phyloP scores from a whole-genome alignment of 352 stramenopile species.

The Heterotrichella gracilis region DNA sequence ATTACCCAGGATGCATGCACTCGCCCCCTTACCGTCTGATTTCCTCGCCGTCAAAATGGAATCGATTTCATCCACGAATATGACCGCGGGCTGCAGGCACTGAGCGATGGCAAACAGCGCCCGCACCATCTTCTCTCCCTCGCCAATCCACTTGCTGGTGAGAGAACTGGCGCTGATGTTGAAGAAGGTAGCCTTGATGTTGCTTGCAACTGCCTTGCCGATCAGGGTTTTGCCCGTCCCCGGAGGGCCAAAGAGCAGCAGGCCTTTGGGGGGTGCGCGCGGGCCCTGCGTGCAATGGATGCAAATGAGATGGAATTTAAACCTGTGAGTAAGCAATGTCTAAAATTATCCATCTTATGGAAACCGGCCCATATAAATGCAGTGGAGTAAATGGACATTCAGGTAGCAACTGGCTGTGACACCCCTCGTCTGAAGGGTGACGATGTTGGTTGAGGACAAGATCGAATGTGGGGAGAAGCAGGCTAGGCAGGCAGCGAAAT shows the following conservation, averaged over 20 bases:
- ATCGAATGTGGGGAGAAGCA: too few species aligned
- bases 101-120: constrained; percentile 75
- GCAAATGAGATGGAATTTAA: too few species aligned
- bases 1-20: too few species aligned
- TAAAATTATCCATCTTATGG: too few species aligned
- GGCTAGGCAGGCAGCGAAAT: too few species aligned
- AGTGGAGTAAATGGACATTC: too few species aligned
- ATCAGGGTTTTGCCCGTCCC: constrained; percentile 88
- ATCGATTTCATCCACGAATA: constrained; percentile 99
- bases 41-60: constrained; percentile 75
- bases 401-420: too few species aligned
- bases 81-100: constrained; percentile 57
- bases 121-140: constrained; percentile 83
- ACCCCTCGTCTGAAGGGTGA: too few species aligned
- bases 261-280: constrained; percentile 25
- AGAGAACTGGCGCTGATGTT: constrained; percentile 87
- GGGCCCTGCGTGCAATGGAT: constrained; percentile 19
- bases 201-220: constrained; percentile 87
- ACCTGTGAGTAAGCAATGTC: too few species aligned
- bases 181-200: constrained; percentile 90
- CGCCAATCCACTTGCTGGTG: constrained; percentile 97
- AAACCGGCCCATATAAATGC: too few species aligned
- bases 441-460: too few species aligned
- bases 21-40: constrained; percentile 33
- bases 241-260: constrained; percentile 68